Evolutionary conservation across 2,329 filamentous ascomycete genomes (phyloP), one percentile per base, ranked within the genome.

Genomic region (Raffaelea deltoideospora): DNA sequence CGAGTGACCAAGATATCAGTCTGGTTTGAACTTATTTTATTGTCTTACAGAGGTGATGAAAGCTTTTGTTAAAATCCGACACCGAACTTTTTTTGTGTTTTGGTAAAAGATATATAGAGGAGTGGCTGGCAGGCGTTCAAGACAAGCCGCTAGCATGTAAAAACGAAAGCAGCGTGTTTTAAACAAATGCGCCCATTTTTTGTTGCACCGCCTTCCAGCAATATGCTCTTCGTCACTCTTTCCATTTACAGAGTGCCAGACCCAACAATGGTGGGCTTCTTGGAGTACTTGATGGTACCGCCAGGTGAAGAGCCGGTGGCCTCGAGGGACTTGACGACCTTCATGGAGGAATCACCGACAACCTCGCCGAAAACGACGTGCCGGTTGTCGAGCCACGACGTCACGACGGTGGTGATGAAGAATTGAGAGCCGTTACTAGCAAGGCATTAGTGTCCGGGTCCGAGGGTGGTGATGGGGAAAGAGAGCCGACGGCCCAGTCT

Each of bases 401-500:
- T 96, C 42, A 77, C 71, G 35, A 93, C 85, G 39, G 88, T 96
- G 52, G 88, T 96, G 57, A 96, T 67, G 70, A 96, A 96, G 72
- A 96, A 96, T 63, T 96, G 88, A 35, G 84, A 93, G 52, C 90
- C 90, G 65, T 98, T 98, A 60, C 90, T 94, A 26, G 1, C 64
- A 63, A 15, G 10, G 64, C 11, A 34, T 43, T 38, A 38, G 7
- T 24, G 23, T 8, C 13, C 13, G 23, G 8, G 13, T 24, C 8
- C 13, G 23, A 24, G 23, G n/a, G n/a, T n/a, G n/a, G n/a, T n/a
- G n/a, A n/a, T n/a, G 37, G 2, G 7, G 20, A 3, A 10, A 19
- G 11, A 13, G 15, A 27, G 20, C 4, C 27, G 13, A 10, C n/a
- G n/a, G n/a, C n/a, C n/a, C n/a, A n/a, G n/a, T n/a, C n/a, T n/a